Percentiles rank a stretch among this genome's conserved stretches.
phyloP scores from a whole-genome alignment of 768 basidiomycete genomes.

The Thelephora ganbajun region DNA sequence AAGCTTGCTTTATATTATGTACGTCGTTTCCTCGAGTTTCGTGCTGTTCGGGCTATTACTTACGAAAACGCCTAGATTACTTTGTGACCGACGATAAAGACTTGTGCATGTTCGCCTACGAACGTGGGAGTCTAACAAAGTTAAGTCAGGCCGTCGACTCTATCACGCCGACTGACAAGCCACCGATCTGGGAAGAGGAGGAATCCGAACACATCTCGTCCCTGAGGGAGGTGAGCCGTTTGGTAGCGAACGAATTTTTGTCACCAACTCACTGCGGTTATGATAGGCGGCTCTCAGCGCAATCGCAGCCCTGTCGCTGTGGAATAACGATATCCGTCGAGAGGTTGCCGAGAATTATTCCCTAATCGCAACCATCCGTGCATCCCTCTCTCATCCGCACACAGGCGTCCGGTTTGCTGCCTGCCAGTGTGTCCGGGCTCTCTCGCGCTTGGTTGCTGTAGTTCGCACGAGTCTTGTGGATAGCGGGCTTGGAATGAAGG shows the following conservation, averaged over 20 bases:
- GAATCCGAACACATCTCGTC: conserved; percentile 44
- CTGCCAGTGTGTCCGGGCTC: conserved; percentile 72
- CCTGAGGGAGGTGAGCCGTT: conserved; percentile 45
- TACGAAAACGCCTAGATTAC: conserved; percentile 26
- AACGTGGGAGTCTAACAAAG: conserved; percentile 50
- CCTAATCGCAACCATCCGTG: conserved; percentile 40
- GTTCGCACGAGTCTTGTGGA: conserved; percentile 79
- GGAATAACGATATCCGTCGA: conserved; percentile 59
- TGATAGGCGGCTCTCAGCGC: conserved; percentile 58
- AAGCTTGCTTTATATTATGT: conserved; percentile 72
- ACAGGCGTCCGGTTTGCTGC: conserved; percentile 75
- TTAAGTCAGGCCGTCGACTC: conserved; percentile 36
- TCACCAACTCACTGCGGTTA: neutral
- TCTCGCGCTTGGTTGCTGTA: conserved; percentile 68
- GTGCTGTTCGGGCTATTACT: conserved; percentile 1
- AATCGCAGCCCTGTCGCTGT: conserved; percentile 59
- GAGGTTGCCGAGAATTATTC: conserved; percentile 45
- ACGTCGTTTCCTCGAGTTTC: conserved; percentile 14
- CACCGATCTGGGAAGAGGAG: conserved; percentile 49
- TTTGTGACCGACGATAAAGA: conserved; percentile 59
- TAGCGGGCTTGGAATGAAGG: conserved; percentile 56
- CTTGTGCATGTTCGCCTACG: conserved; percentile 53
- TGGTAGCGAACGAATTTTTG: neutral
- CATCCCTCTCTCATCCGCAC: conserved; percentile 43
- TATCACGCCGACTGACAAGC: conserved; percentile 35